A percentile compares a stretch with the other conserved stretches of the same genome.
Conservation (phyloP, 345 rosid species). For the Ceriops zippeliana region DNA sequence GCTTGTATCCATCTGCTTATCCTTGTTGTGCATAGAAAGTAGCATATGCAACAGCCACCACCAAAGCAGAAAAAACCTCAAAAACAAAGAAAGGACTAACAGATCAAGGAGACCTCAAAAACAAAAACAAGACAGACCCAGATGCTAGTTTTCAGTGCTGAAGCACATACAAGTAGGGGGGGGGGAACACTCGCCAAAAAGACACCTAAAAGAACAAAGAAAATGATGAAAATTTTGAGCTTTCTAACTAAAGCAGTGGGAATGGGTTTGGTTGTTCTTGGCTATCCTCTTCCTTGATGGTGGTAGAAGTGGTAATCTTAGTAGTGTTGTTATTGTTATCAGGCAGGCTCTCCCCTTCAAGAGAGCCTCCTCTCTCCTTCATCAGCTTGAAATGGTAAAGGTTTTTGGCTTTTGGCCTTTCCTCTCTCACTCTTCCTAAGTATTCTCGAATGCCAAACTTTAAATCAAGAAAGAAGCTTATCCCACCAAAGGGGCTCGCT, state of each 20-base stretch:
- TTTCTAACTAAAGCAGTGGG: not conserved
- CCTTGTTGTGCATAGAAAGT: conserved; percentile 37
- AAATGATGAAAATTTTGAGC: conserved; percentile 5
- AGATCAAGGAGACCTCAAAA: not conserved
- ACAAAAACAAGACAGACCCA: conserved; percentile 7
- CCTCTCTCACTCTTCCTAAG: not conserved
- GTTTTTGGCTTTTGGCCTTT: not conserved
- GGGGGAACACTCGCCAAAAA: not conserved
- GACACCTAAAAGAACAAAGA: not conserved
- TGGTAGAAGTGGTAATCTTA: not conserved
- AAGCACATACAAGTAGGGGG: no score
- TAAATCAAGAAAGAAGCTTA: not conserved
- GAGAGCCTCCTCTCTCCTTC: conserved; percentile 59
- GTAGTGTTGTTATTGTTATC: conserved; percentile 10
- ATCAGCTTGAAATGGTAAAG: conserved; percentile 19
- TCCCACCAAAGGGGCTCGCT: conserved; percentile 3
- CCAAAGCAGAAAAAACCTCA: not conserved
- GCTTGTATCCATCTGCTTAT: conserved; percentile 52
- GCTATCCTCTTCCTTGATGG: conserved; percentile 23
- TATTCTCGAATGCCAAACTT: not conserved
- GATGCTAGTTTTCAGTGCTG: not conserved
- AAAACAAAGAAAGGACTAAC: not conserved
- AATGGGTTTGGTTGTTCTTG: conserved; percentile 19
- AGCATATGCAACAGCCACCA: conserved; percentile 28
- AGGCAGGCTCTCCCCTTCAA: conserved; percentile 55